These are phyloP conservation scores for Hypoxylon subgilvum DNA, from an alignment of 495 filamentous ascomycete genomes.

Conservation along the genomic window DNA sequence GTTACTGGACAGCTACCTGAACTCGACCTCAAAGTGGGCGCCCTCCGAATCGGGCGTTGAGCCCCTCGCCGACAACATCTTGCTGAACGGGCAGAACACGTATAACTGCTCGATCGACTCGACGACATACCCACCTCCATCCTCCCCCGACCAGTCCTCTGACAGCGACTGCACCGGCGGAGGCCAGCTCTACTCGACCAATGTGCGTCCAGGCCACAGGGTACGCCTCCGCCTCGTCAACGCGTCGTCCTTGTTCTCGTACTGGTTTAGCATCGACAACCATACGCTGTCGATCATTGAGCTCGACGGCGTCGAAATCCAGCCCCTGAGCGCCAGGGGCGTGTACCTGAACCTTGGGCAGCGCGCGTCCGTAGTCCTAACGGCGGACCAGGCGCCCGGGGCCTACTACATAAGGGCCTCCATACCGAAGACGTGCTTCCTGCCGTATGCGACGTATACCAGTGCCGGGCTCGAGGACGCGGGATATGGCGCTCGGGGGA, in stretches of 20 bases:
- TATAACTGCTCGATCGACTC: constrained; percentile 43
- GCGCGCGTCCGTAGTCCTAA: constrained; percentile 37
- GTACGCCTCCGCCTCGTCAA: constrained; percentile 41
- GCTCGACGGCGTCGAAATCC: constrained; percentile 40
- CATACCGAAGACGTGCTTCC: constrained; percentile 39
- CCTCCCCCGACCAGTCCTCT: neutral
- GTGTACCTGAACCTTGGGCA: constrained; percentile 43
- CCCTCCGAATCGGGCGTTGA: constrained; percentile 41
- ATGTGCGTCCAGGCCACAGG: constrained; percentile 6
- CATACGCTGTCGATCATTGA: constrained; percentile 41
- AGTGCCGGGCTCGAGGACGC: constrained; percentile 34
- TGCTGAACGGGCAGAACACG: constrained; percentile 48
- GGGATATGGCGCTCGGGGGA: constrained; percentile 30
- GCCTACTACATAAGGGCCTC: constrained; percentile 41
- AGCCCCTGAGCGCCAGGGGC: constrained; percentile 33
- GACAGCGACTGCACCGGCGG: constrained; percentile 30
- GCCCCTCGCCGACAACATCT: constrained; percentile 41
- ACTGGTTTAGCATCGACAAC: constrained; percentile 43
- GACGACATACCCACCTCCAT: constrained; percentile 28
- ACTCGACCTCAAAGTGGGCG: constrained; percentile 40
- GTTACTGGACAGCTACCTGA: constrained; percentile 38
- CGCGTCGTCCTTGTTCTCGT: constrained; percentile 36
- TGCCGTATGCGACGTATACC: constrained; percentile 39
- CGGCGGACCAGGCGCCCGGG: constrained; percentile 35
- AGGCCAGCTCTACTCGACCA: constrained; percentile 30